phyloP scores from a whole-genome alignment of 768 basidiomycete genomes.

The Hypholoma fasciculare region DNA sequence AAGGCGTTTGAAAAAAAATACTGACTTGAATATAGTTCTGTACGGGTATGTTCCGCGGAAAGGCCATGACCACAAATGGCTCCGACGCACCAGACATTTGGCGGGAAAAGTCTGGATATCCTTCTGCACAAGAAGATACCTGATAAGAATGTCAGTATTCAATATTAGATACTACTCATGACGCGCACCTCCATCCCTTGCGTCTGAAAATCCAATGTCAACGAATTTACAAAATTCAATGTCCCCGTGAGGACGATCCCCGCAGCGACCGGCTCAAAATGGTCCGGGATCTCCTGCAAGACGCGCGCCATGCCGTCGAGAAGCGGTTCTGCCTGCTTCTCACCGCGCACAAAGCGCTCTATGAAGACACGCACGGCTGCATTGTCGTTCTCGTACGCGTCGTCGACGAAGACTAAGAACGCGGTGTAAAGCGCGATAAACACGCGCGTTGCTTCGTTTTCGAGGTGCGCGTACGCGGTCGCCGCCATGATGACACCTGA shows the following conservation, averaged over 20 bases:
- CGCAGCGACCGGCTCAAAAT: slow-evolving; percentile 28
- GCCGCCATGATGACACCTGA: slow-evolving; percentile 28
- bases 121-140: slow-evolving; percentile 10
- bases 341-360: slow-evolving; percentile 24
- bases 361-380: slow-evolving; percentile 32
- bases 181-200: slow-evolving; percentile 6
- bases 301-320: slow-evolving; percentile 34
- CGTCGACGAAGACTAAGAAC: slow-evolving; percentile 35
- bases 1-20: too few relatives aligned
- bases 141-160: neutral
- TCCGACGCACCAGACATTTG: slow-evolving; percentile 34
- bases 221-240: slow-evolving; percentile 33
- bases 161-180: neutral
- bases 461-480: slow-evolving; percentile 29
- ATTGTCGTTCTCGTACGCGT: slow-evolving; percentile 25
- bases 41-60: slow-evolving; percentile 30
- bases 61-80: slow-evolving; percentile 35
- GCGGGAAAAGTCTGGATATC: slow-evolving; percentile 22
- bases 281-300: slow-evolving; percentile 25
- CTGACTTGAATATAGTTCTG: slow-evolving; percentile 25
- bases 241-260: slow-evolving; percentile 36
- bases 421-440: slow-evolving; percentile 41
- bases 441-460: slow-evolving; percentile 25
- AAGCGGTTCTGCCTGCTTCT: slow-evolving; percentile 27
- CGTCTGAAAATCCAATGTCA: slow-evolving; percentile 15